phyloP scores from a whole-genome alignment of 768 basidiomycete genomes.

The Macrolepiota albuminosa region DNA sequence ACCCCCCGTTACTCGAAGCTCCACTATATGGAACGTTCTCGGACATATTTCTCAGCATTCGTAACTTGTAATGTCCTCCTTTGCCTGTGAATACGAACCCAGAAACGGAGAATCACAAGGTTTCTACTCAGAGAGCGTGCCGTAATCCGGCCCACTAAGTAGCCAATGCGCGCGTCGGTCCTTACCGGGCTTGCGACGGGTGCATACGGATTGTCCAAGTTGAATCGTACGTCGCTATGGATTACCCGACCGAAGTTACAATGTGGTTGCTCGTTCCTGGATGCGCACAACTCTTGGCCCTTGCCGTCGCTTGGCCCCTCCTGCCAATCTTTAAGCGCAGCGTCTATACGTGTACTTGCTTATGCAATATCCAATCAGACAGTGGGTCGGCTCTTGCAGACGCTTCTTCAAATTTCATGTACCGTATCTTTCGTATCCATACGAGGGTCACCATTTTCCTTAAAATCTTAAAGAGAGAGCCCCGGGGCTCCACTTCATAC shows the following conservation, averaged over 20 bases:
- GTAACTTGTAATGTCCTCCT: conserved; percentile 1
- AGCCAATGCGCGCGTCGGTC: not conserved
- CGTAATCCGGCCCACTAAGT: not conserved
- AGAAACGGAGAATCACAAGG: not conserved
- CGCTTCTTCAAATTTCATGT: not conserved
- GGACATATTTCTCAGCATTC: not conserved
- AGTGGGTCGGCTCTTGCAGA: not conserved
- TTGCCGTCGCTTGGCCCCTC: not conserved
- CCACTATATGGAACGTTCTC: not conserved
- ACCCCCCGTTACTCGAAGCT: not conserved
- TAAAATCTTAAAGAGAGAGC: not conserved
- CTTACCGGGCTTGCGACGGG: not conserved
- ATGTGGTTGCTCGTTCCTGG: not conserved
- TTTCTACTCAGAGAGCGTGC: not conserved
- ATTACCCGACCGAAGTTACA: not conserved
- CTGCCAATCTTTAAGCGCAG: not conserved
- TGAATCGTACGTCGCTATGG: not conserved
- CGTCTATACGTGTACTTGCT: not conserved
- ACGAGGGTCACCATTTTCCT: not conserved
- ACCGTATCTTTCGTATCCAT: not conserved
- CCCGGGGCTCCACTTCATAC: not conserved
- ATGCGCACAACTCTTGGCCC: not conserved
- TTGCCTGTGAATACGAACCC: not conserved
- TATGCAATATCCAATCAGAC: not conserved
- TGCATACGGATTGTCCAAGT: not conserved